Evolutionary conservation across 2,329 filamentous ascomycete genomes (phyloP).

Genomic region (Paraconiothyrium brasiliense): DNA sequence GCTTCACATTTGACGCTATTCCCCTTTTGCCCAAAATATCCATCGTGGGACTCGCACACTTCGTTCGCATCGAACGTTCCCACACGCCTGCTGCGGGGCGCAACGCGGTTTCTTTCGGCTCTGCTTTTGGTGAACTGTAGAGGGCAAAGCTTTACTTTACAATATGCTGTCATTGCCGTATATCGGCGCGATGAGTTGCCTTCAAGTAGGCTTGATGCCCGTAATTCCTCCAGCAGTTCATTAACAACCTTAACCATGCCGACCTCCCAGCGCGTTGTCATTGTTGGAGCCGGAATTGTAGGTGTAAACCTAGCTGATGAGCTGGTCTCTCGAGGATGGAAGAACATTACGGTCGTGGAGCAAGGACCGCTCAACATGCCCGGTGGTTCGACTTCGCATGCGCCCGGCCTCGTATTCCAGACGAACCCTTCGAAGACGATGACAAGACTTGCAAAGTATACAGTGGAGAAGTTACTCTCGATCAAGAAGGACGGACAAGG

Average conservation of each 20-base stretch:
- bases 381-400: slow-evolving; percentile 72
- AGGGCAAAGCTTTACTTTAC: slow-evolving; percentile 12
- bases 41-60: slow-evolving; percentile 9
- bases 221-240: slow-evolving; percentile 1
- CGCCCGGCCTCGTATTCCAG: slow-evolving; percentile 71
- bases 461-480: slow-evolving; percentile 67
- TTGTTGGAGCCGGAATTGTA: slow-evolving; percentile 69
- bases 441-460: slow-evolving; percentile 69
- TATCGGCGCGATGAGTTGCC: slow-evolving; percentile 8
- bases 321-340: slow-evolving; percentile 70
- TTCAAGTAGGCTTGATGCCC: slow-evolving; percentile 14
- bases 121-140: slow-evolving; percentile 11
- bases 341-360: slow-evolving; percentile 70
- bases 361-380: slow-evolving; percentile 71
- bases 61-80: slow-evolving; percentile 9
- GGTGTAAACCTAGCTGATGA: slow-evolving; percentile 72
- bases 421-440: slow-evolving; percentile 67
- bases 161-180: slow-evolving; percentile 12
- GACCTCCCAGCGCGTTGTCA: slow-evolving; percentile 53
- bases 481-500: slow-evolving; percentile 54
- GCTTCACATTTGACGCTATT: slow-evolving; percentile 9
- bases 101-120: slow-evolving; percentile 15
- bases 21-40: slow-evolving; percentile 21
- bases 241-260: slow-evolving; percentile 30
- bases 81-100: slow-evolving; percentile 12